A percentile compares a stretch with the other conserved stretches of the same genome.
Evolutionary conservation across 108 stramenopile species (phyloP).

Genomic region (Hondaea fermentalgiana): DNA sequence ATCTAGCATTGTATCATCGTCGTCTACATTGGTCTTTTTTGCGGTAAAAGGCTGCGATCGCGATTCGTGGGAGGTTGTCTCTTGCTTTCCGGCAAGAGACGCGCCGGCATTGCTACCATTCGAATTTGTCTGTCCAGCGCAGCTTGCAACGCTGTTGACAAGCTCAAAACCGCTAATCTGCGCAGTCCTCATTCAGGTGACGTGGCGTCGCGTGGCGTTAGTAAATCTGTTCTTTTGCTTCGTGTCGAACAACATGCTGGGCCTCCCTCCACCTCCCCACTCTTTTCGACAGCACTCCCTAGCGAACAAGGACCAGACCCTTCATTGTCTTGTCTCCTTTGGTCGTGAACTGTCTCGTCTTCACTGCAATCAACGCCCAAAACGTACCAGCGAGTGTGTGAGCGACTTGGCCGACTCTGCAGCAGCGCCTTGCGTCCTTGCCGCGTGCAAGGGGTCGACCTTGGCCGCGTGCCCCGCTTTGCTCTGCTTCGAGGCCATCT

Average conservation of each 20-base stretch:
- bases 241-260: neutral
- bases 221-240: neutral
- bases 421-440: neutral
- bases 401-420: neutral
- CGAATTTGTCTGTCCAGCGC: neutral
- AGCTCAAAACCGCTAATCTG: constrained; percentile 5
- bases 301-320: neutral
- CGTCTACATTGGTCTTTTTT: too few species aligned
- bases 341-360: neutral
- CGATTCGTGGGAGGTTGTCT: too few species aligned
- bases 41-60: too few species aligned
- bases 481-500: too few species aligned
- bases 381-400: neutral
- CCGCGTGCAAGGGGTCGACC: neutral
- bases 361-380: neutral
- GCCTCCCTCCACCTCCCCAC: neutral
- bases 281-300: neutral
- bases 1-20: neutral
- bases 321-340: neutral
- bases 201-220: neutral
- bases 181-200: neutral
- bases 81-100: too few species aligned
- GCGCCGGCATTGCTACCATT: too few species aligned
- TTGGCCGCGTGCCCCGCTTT: too few species aligned
- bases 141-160: neutral